Evolutionary conservation across 2,329 filamentous ascomycete genomes (phyloP).

Genomic region (Atkinsonella texensis): DNA sequence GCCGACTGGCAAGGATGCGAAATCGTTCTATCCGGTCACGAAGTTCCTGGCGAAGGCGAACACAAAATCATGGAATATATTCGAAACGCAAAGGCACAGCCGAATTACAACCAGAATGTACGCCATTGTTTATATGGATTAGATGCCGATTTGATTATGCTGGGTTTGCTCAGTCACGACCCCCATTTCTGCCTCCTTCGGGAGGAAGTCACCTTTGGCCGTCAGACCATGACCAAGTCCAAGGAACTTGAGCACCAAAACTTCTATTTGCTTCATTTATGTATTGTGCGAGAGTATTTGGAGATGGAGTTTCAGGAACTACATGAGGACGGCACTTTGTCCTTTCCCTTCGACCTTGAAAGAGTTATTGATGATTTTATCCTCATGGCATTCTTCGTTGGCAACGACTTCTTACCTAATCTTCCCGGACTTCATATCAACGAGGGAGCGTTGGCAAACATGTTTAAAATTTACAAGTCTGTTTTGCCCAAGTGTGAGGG

Average conservation of each 20-base stretch:
- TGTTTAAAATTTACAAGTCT: slow-evolving; percentile 95
- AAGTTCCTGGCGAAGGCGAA: slow-evolving; percentile 95
- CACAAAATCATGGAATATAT: slow-evolving; percentile 99
- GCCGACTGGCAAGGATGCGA: slow-evolving; percentile 96
- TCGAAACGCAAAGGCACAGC: slow-evolving; percentile 90
- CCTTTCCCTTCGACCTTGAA: slow-evolving; percentile 84
- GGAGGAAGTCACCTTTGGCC: slow-evolving; percentile 95
- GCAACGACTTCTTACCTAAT: slow-evolving; percentile 97
- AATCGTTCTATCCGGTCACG: slow-evolving; percentile 90
- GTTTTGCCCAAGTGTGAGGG: slow-evolving; percentile 78
- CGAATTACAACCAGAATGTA: slow-evolving; percentile 81
- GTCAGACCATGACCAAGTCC: slow-evolving; percentile 74
- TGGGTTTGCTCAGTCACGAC: slow-evolving; percentile 92
- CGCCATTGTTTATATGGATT: slow-evolving; percentile 95
- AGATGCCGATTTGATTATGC: slow-evolving; percentile 96
- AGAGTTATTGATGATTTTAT: slow-evolving; percentile 98
- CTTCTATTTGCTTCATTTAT: slow-evolving; percentile 94
- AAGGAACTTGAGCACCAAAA: slow-evolving; percentile 98
- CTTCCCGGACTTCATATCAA: slow-evolving; percentile 95
- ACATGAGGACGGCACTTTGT: slow-evolving; percentile 57
- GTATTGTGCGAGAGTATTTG: slow-evolving; percentile 93
- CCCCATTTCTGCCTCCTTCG: slow-evolving; percentile 95
- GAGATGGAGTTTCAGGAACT: slow-evolving; percentile 95
- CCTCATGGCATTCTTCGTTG: slow-evolving; percentile 98
- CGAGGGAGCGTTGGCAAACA: slow-evolving; percentile 88